A percentile compares a stretch with the other conserved stretches of the same genome.
Conservation (phyloP, 192 early-diverging fungal species). For the Coemansia furcata region DNA sequence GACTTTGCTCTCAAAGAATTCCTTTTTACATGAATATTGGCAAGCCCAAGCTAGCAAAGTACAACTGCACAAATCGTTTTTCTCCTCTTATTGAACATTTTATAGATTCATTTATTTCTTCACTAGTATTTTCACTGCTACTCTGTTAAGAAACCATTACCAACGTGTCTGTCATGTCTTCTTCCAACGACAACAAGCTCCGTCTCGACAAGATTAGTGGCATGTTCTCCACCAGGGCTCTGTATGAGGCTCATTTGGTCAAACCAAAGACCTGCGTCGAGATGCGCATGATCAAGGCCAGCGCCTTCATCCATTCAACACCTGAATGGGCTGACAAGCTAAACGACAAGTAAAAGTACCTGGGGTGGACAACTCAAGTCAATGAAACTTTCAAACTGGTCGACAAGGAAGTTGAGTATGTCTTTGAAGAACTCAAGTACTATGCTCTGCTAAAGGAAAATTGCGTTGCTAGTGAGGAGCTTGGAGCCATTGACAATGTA, state of each 20-base stretch:
- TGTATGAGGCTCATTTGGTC: background rate
- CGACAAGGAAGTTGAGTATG: slow-evolving; percentile 15
- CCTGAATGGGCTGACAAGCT: background rate
- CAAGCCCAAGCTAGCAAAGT: no score
- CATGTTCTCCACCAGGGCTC: background rate
- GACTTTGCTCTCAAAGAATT: no score
- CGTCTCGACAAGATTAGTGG: background rate
- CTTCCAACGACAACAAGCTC: background rate
- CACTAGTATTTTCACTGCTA: background rate
- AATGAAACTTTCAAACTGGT: background rate
- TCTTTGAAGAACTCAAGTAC: slow-evolving; percentile 36
- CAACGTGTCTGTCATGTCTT: background rate
- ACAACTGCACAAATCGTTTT: background rate
- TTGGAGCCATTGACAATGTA: slow-evolving; percentile 38
- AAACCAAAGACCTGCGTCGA: background rate
- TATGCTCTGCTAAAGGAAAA: slow-evolving; percentile 11
- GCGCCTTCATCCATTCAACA: background rate
- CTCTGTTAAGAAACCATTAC: background rate
- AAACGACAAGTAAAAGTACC: background rate
- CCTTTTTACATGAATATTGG: no score
- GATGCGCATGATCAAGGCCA: background rate
- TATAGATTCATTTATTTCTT: background rate
- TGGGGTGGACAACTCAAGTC: background rate
- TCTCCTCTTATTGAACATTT: background rate
- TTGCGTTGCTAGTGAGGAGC: slow-evolving; percentile 10